phyloP scores from a whole-genome alignment of 768 basidiomycete genomes.

The Hebeloma cylindrosporum region DNA sequence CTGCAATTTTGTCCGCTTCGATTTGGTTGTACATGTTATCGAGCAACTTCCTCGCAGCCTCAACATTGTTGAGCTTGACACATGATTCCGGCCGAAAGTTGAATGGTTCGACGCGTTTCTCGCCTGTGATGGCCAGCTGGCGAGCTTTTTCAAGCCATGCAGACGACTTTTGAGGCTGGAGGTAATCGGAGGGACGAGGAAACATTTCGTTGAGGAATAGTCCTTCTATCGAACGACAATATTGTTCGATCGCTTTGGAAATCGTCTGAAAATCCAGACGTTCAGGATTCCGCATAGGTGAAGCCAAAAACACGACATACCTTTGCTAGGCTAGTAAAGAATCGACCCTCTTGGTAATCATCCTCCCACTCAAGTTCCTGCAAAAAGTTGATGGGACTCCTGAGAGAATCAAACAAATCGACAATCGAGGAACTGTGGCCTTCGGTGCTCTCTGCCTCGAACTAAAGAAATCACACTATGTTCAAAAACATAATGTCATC shows the following conservation, averaged over 20 bases:
- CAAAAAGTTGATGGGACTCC: slow-evolving; percentile 86
- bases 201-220: slow-evolving; percentile 97
- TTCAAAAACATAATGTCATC: slow-evolving; percentile 3
- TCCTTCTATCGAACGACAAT: slow-evolving; percentile 83
- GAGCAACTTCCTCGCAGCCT: slow-evolving; percentile 84
- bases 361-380: slow-evolving; percentile 93
- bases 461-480: slow-evolving; percentile 39
- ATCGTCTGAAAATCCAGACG: slow-evolving; percentile 58
- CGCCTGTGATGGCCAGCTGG: slow-evolving; percentile 70
- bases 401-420: slow-evolving; percentile 92
- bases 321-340: slow-evolving; percentile 87
- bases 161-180: slow-evolving; percentile 83
- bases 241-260: slow-evolving; percentile 89
- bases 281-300: background rate
- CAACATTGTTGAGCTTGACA: slow-evolving; percentile 97
- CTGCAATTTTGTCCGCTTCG: slow-evolving; percentile 83
- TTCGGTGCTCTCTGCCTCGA: slow-evolving; percentile 73
- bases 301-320: slow-evolving; percentile 36
- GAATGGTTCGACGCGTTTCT: slow-evolving; percentile 94
- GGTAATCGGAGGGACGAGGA: slow-evolving; percentile 73
- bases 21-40: slow-evolving; percentile 94
- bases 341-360: slow-evolving; percentile 82
- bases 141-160: slow-evolving; percentile 88
- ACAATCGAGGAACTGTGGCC: slow-evolving; percentile 97
- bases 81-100: slow-evolving; percentile 93